phyloP scores from a whole-genome alignment of 2,329 filamentous ascomycete species.

The Metarhizium rileyi region DNA sequence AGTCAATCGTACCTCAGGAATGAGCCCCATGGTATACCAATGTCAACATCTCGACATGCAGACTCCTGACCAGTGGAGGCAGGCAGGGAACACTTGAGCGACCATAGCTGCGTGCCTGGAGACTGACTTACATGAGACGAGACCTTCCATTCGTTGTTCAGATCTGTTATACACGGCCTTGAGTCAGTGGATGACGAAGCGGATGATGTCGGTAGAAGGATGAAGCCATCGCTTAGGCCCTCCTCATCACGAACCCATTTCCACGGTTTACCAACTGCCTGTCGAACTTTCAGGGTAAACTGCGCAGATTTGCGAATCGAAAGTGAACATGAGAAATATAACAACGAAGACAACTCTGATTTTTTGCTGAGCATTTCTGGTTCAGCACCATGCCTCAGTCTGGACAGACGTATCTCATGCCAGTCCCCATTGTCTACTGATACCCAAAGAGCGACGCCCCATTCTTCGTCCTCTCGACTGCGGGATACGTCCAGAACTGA shows the following conservation, averaged over 20 bases:
- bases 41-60: conserved; percentile 39
- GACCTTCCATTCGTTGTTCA: conserved; percentile 47
- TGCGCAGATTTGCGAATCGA: conserved; percentile 37
- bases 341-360: conserved; percentile 17
- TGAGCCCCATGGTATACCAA: conserved; percentile 54
- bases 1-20: conserved; percentile 48
- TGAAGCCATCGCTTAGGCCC: conserved; percentile 53
- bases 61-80: conserved; percentile 49
- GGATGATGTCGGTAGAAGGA: conserved; percentile 32
- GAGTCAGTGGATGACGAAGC: conserved; percentile 30
- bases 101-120: conserved; percentile 61
- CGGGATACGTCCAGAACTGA: conserved; percentile 59
- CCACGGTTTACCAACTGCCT: conserved; percentile 45
- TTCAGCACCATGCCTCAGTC: conserved; percentile 12
- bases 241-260: conserved; percentile 60
- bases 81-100: conserved; percentile 46
- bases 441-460: conserved; percentile 71
- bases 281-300: conserved; percentile 65
- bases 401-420: conserved; percentile 39
- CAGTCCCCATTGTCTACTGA: conserved; percentile 43
- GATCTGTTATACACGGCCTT: conserved; percentile 43
- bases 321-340: conserved; percentile 47
- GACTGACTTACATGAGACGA: conserved; percentile 52
- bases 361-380: conserved; percentile 43
- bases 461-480: conserved; percentile 44